These are phyloP conservation scores for Nicotiana rustica DNA, from an alignment of 305 asterid genomes.

Conservation along the genomic window DNA sequence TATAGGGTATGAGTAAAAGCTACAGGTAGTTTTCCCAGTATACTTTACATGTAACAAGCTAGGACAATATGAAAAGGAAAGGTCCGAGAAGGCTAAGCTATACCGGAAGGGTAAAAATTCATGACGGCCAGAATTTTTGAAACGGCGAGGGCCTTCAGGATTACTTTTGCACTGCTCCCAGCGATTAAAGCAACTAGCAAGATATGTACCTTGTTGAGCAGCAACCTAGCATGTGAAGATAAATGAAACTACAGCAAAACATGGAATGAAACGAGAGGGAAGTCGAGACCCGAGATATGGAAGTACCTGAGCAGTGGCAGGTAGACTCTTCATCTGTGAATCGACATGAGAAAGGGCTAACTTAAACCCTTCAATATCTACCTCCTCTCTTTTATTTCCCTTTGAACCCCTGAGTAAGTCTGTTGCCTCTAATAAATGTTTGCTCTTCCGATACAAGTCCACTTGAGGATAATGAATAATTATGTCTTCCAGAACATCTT, in stretches of 20 bases:
- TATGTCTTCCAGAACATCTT: slow-evolving; percentile 77
- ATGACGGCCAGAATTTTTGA: slow-evolving; percentile 94
- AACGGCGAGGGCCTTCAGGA: slow-evolving; percentile 92
- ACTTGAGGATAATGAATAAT: slow-evolving; percentile 94
- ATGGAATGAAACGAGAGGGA: too few species aligned
- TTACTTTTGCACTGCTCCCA: slow-evolving; percentile 81
- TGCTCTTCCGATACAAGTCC: slow-evolving; percentile 69
- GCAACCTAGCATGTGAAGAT: slow-evolving; percentile 67
- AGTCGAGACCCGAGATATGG: too few species aligned
- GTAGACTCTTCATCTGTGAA: slow-evolving; percentile 91
- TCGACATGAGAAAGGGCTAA: slow-evolving; percentile 85
- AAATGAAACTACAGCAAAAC: background rate
- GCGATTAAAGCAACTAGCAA: slow-evolving; percentile 91
- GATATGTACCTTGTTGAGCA: slow-evolving; percentile 94
- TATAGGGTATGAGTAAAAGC: too few species aligned
- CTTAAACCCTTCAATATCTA: slow-evolving; percentile 81
- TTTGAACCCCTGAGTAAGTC: slow-evolving; percentile 63
- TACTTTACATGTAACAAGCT: background rate
- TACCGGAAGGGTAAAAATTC: slow-evolving; percentile 94
- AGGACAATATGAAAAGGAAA: background rate
- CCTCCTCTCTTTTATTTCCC: slow-evolving; percentile 69
- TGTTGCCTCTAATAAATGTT: slow-evolving; percentile 57
- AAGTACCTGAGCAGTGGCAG: slow-evolving; percentile 95
- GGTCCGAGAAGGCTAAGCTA: background rate
- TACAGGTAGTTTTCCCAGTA: background rate